Evolutionary conservation across 768 basidiomycete species (phyloP), one percentile per base, ranked within the genome.

Genomic region (Collybia nuda): DNA sequence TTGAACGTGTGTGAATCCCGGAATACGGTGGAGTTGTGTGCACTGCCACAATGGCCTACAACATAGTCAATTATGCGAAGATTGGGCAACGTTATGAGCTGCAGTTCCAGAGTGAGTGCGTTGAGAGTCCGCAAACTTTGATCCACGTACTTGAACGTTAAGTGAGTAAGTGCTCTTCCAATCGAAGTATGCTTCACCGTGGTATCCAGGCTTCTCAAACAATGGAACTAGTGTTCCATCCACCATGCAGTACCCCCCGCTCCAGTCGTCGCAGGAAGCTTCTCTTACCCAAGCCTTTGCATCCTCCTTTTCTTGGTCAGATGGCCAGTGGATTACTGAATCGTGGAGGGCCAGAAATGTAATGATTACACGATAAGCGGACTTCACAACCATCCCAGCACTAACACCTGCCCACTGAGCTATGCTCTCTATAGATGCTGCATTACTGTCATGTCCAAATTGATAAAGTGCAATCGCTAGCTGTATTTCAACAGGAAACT

Each of bases 391-490:
- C 5, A 66, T 67, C 0, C 73, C 72, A 35, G 62, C 60, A 0
- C 61, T 61, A 26, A 62, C 15, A 0, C 76, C 74, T 8, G 73
- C 62, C 75, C 73, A 76, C 11, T 61, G 50, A 1, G 68, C 67
- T 6, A 76, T 66, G 17, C 53, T 41, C 24, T 63, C 52, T 4
- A 69, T 35, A 11, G 58, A 49, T 1, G 67, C 63, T 15, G 65
- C 70, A 68, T 72, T 77, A 21, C 75, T 71, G 53, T 61, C 59
- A 48, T 69, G 69, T 2, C 73, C 72, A 57, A 75, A 73, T 0
- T 66, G 57, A 41, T 64, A 74, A 6, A 77, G 68, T 8, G 65
- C 47, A 19, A 77, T 67, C 0, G 71, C 71, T 9, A 77, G 51
- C 45, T 77, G 71, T 19, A 40, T 40, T 19, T 40, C 40, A 40